Percentiles rank a stretch among this genome's conserved stretches.
phyloP scores from a whole-genome alignment of 2,329 filamentous ascomycete species.

The Thielaviopsis euricoi region DNA sequence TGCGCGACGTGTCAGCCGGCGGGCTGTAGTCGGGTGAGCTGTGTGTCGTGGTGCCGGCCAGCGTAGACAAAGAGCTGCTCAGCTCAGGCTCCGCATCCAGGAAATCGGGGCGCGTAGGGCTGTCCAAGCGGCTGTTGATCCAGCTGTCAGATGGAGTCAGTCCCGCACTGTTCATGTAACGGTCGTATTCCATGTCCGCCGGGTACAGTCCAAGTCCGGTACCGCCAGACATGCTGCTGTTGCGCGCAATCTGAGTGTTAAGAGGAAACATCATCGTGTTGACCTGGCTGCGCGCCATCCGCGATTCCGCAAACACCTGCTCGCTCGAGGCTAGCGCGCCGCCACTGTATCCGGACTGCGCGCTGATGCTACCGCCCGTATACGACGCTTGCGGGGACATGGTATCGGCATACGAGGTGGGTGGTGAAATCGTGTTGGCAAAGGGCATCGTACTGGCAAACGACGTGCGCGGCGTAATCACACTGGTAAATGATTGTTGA shows the following conservation, averaged over 20 bases:
- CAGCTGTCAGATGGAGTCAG: not conserved
- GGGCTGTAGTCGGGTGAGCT: slow-evolving; percentile 7
- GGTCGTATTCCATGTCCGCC: not conserved
- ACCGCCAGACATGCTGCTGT: not conserved
- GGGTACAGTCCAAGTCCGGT: not conserved
- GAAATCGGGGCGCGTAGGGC: slow-evolving; percentile 3
- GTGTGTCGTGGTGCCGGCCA: slow-evolving; percentile 5
- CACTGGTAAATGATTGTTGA: not conserved
- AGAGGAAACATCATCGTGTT: not conserved
- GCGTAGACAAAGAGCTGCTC: slow-evolving; percentile 7
- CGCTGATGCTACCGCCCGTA: not conserved
- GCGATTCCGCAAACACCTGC: not conserved
- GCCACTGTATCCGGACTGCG: not conserved
- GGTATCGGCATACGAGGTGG: not conserved
- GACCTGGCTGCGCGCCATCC: not conserved
- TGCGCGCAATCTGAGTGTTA: not conserved
- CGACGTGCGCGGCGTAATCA: not conserved
- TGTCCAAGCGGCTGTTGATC: slow-evolving; percentile 2
- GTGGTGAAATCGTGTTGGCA: not conserved
- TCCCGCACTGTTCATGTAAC: slow-evolving; percentile 2
- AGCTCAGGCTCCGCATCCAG: slow-evolving; percentile 4
- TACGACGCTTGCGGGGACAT: not conserved
- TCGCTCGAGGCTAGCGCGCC: not conserved
- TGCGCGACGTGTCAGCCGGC: not conserved
- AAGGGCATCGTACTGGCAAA: not conserved